Evolutionary conservation across 768 basidiomycete genomes (phyloP), one percentile per base, ranked within the genome.

Genomic region (Clitopilus passeckerianus): DNA sequence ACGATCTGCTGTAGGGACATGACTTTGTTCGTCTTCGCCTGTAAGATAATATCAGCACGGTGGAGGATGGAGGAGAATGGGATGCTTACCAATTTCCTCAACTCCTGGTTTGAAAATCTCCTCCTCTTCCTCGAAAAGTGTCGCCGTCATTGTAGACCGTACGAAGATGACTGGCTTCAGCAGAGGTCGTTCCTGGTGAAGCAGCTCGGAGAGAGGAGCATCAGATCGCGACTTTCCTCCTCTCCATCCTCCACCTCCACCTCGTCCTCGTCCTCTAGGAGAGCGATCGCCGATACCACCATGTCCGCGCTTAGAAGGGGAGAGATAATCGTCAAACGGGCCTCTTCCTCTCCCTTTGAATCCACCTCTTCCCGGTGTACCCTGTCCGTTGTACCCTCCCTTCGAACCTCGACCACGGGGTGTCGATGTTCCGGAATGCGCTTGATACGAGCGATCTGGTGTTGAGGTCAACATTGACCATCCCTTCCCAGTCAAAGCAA

Each of bases 111-210:
- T 71, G 30, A 90, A 68, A 14, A 90, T 71, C 7, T 90, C 89
- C 43, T 89, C 86, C 50, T 87, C 79, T 62, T 77, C 72, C 61
- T 78, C 66, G 56, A 83, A 93, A 72, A 75, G 79, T 58, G 66
- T 80, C 70, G 57, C 80, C 1, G 80, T 83, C 44, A 78, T 56
- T 10, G 78, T 74, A 0, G 87, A 84, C 16, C 76, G 84, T 12
- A 93, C 89, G 63, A 93, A 93, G 12, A 72, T 72, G 63, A 93
- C 74, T 0, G 90, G 91, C n/a, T 76, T 75, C 16, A 92, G 74
- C 0, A 85, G 73, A 1, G 88, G 89, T 27, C 90, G 73, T 37
- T 84, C 81, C 23, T 79, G 71, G 60, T 81, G 77, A 7, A 89
- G 73, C 44, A 86, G 65, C 22, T 74, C 77, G 1, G 87, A 88